phyloP scores from a whole-genome alignment of 345 rosid species.

The Chamaenerion angustifolium region DNA sequence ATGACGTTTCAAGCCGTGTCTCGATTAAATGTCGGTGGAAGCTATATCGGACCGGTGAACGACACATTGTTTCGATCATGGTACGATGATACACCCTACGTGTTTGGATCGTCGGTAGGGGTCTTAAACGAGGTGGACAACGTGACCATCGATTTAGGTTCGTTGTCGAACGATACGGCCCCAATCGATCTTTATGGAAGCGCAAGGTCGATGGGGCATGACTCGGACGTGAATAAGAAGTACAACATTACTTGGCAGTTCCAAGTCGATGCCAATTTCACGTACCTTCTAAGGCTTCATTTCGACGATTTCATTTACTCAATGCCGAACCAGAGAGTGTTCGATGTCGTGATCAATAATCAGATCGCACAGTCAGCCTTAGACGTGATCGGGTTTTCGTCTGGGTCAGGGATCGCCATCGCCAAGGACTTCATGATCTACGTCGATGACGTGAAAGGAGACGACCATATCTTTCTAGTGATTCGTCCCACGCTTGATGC shows the following conservation, averaged over 20 bases:
- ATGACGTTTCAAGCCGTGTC: constrained; percentile 45
- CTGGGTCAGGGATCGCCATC: constrained; percentile 26
- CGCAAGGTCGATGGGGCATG: constrained; percentile 44
- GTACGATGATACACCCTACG: constrained; percentile 55
- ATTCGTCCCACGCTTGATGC: constrained; percentile 32
- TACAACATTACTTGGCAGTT: constrained; percentile 68
- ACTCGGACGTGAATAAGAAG: constrained; percentile 18
- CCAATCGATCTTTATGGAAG: constrained; percentile 50
- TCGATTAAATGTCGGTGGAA: constrained; percentile 65
- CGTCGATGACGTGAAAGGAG: constrained; percentile 27
- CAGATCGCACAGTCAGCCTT: constrained; percentile 37
- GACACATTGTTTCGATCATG: constrained; percentile 57
- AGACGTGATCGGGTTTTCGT: constrained; percentile 52
- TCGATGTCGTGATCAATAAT: constrained; percentile 57
- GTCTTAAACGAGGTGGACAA: constrained; percentile 11
- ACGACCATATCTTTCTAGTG: constrained; percentile 29
- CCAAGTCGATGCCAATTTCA: constrained; percentile 53
- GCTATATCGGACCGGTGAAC: constrained; percentile 31
- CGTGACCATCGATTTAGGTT: constrained; percentile 20
- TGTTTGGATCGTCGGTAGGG: constrained; percentile 38
- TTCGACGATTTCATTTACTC: constrained; percentile 46
- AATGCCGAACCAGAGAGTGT: constrained; percentile 42
- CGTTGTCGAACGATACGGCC: constrained; percentile 27
- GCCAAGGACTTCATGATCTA: constrained; percentile 45
- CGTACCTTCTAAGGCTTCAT: constrained; percentile 56